Percentiles rank a stretch among this genome's conserved stretches.
phyloP scores from a whole-genome alignment of 2,329 filamentous ascomycete genomes.

The Cytospora leucostoma region DNA sequence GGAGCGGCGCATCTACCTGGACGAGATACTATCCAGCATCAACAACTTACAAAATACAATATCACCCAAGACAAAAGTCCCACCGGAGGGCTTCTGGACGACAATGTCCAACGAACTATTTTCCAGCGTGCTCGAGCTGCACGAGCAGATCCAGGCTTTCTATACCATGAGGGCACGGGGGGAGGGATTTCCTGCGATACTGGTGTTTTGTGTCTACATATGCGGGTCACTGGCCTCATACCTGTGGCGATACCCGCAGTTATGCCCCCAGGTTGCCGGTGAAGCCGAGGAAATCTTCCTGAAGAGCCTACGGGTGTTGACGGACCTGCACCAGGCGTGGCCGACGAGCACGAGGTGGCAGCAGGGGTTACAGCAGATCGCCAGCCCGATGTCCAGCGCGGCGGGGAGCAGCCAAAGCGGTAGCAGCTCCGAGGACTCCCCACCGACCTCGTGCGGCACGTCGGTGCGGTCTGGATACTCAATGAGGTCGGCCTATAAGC shows the following conservation, averaged over 20 bases:
- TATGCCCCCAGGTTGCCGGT: conserved; percentile 33
- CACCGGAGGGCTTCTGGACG: conserved; percentile 34
- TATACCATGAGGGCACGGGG: conserved; percentile 34
- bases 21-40: conserved; percentile 34
- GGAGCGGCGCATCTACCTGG: conserved; percentile 38
- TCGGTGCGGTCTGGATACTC: conserved; percentile 16
- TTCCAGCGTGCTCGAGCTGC: conserved; percentile 38
- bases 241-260: conserved; percentile 36
- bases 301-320: conserved; percentile 29
- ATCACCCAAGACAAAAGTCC: conserved; percentile 28
- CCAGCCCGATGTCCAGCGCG: conserved; percentile 22
- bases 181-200: conserved; percentile 40
- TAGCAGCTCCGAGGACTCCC: conserved; percentile 16
- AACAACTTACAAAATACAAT: conserved; percentile 16
- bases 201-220: conserved; percentile 44
- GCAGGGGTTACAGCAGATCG: conserved; percentile 30
- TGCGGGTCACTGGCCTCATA: conserved; percentile 41
- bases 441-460: conserved; percentile 18
- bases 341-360: conserved; percentile 31
- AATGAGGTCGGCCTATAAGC: background rate
- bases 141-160: conserved; percentile 41
- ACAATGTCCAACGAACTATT: conserved; percentile 39
- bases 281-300: conserved; percentile 34
- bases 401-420: conserved; percentile 16
- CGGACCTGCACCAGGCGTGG: conserved; percentile 31